These are phyloP conservation scores for Hysterangium stoloniferum DNA, from an alignment of 768 basidiomycete species.

Conservation along the genomic window DNA sequence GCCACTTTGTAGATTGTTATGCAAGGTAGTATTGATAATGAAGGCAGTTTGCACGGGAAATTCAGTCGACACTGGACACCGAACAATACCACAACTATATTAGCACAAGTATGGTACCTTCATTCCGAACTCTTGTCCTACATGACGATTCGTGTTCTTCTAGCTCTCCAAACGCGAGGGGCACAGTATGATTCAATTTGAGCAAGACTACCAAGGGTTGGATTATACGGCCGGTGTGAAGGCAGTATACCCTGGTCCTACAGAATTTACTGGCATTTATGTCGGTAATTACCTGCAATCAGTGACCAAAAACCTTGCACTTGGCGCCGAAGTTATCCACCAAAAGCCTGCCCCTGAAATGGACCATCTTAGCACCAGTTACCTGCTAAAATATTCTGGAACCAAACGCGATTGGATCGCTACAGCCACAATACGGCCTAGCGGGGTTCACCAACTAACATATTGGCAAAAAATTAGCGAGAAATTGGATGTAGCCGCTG, in stretches of 20 bases:
- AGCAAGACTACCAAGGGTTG: constrained; percentile 86
- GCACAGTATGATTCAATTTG: constrained; percentile 87
- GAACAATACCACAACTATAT: constrained; percentile 72
- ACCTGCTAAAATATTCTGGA: constrained; percentile 73
- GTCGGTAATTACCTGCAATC: constrained; percentile 91
- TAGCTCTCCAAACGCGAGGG: constrained; percentile 71
- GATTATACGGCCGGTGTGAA: constrained; percentile 86
- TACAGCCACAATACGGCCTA: constrained; percentile 80
- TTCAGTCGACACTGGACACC: constrained; percentile 86
- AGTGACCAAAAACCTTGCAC: constrained; percentile 78
- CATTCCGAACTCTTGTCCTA: background rate
- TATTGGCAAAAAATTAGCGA: constrained; percentile 97
- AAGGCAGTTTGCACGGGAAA: constrained; percentile 82
- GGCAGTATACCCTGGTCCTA: constrained; percentile 83
- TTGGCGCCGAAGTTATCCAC: constrained; percentile 79
- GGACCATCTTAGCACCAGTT: constrained; percentile 64
- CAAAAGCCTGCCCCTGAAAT: constrained; percentile 71
- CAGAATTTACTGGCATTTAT: constrained; percentile 86
- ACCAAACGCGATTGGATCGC: constrained; percentile 80
- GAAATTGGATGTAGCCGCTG: constrained; percentile 96
- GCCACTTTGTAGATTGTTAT: constrained; percentile 62
- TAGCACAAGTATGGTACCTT: constrained; percentile 76
- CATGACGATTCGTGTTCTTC: constrained; percentile 16
- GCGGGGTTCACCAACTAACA: constrained; percentile 79
- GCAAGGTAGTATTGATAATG: constrained; percentile 91